These are phyloP conservation scores for Groenewaldozyma sp. DNA, from an alignment of 1,139 yeast genomes.

Conservation along the genomic window DNA sequence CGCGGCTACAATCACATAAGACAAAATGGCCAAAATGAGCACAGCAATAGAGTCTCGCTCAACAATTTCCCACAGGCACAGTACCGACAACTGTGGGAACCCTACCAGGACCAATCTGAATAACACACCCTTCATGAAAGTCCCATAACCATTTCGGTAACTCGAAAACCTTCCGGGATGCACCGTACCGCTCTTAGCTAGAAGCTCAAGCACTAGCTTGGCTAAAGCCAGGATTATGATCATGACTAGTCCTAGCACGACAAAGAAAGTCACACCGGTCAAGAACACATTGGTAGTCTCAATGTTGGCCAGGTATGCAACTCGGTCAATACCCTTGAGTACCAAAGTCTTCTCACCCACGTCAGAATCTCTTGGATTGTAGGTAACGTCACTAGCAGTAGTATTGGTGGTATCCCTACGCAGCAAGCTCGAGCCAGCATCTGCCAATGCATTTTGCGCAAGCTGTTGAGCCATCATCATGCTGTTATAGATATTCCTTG, in stretches of 20 bases:
- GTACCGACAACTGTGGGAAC: slow-evolving; percentile 73
- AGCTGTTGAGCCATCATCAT: slow-evolving; percentile 11
- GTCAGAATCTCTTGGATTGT: slow-evolving; percentile 54
- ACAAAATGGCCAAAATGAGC: slow-evolving; percentile 64
- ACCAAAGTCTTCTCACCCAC: slow-evolving; percentile 60
- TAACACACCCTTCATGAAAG: slow-evolving; percentile 76
- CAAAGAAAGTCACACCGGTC: slow-evolving; percentile 76
- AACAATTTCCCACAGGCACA: slow-evolving; percentile 86
- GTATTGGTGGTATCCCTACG: slow-evolving; percentile 20
- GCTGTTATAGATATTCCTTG: slow-evolving; percentile 14
- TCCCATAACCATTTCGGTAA: slow-evolving; percentile 73
- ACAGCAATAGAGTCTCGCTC: slow-evolving; percentile 77
- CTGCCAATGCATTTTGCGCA: slow-evolving; percentile 32
- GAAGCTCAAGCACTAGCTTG: slow-evolving; percentile 66
- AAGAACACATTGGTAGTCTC: slow-evolving; percentile 80
- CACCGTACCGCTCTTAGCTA: slow-evolving; percentile 52
- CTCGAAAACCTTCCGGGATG: slow-evolving; percentile 55
- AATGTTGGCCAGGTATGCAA: slow-evolving; percentile 71
- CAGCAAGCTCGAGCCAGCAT: slow-evolving; percentile 24
- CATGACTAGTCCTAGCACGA: slow-evolving; percentile 69
- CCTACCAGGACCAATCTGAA: slow-evolving; percentile 75
- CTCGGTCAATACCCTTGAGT: slow-evolving; percentile 86
- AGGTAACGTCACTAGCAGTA: slow-evolving; percentile 54
- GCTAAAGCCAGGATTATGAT: slow-evolving; percentile 55
- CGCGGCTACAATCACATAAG: slow-evolving; percentile 47